Evolutionary conservation across 169 alveolate species (phyloP), one percentile per base, ranked within the genome.

Genomic region (Plasmodium adleri): DNA sequence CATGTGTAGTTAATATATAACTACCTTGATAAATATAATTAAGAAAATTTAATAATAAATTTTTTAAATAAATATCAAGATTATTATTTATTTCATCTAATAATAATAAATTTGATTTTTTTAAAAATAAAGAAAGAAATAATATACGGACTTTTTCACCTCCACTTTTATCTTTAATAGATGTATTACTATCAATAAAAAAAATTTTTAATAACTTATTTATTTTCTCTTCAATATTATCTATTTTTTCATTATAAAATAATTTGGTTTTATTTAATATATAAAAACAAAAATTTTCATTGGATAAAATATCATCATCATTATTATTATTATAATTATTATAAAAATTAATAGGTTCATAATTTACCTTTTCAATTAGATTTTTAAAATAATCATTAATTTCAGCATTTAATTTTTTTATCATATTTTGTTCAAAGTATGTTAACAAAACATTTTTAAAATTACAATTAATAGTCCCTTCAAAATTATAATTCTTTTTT

Each of bases 21-120:
- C 92, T 93, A 45, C 96, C 96, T 80, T 74, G 71, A 66, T 92
- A 94, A 12, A 94, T 91, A 52, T 68, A 76, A 75, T 94, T 92
- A 28, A 94, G 60, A 74, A 94, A 72, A 56, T 59, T 32, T 52
- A 74, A 50, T 28, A 94, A 63, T 24, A 62, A 75, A 22, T 74
- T 78, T 68, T 94, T 85, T 92, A 94, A 90, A 80, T 88, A 94
- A 17, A 88, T 56, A 64, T 94, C 96, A 52, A 94, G 76, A 72
- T 94, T 94, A 73, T 94, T 94, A 10, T 88, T 94, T 47, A 94
- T 94, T 68, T 94, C 96, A 58, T 94, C 96, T 28, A 94, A 56
- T 17, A 94, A 72, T 22, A 94, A 88, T 58, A 92, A 92, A 75
- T 88, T 78, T 1, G 95, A 92, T 58, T 94, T 90, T 67, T 91